Conservation (phyloP, 1,139 yeast genomes). For the Zygotorulaspora mrakii region DNA sequence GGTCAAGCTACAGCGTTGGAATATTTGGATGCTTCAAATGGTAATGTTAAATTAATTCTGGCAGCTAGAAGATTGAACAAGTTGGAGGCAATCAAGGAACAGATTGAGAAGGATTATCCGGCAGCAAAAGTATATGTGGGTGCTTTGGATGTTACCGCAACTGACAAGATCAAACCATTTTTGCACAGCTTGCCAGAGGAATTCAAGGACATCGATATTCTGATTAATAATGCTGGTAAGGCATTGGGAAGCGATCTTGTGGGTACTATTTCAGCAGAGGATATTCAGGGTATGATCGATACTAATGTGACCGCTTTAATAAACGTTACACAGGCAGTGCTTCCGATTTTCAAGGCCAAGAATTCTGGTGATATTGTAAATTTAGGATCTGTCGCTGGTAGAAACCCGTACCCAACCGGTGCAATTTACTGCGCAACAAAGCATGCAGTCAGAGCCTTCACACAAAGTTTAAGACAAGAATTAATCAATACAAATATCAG, state of each 20-base stretch:
- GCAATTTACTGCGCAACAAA: constrained; percentile 87
- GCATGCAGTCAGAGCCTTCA: constrained; percentile 74
- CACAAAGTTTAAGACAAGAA: constrained; percentile 75
- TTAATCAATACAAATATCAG: constrained; percentile 67
- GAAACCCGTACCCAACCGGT: constrained; percentile 84
- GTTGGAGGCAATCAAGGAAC: constrained; percentile 46
- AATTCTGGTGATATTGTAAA: constrained; percentile 74
- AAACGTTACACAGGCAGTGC: constrained; percentile 60
- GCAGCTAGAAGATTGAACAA: constrained; percentile 67
- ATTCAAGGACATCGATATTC: constrained; percentile 57
- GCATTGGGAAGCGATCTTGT: constrained; percentile 67
- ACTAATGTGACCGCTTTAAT: constrained; percentile 75
- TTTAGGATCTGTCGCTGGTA: constrained; percentile 83
- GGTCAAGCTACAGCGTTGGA: constrained; percentile 76
- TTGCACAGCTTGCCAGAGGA: constrained; percentile 50
- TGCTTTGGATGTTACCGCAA: constrained; percentile 58
- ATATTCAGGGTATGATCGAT: constrained; percentile 60
- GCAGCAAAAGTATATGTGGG: constrained; percentile 48
- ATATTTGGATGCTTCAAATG: constrained; percentile 65
- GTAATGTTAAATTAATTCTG: constrained; percentile 59
- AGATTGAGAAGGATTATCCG: constrained; percentile 47
- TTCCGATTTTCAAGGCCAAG: constrained; percentile 56
- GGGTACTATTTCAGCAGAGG: constrained; percentile 52
- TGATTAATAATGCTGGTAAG: constrained; percentile 80
- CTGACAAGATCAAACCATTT: constrained; percentile 50